phyloP scores from a whole-genome alignment of 202 grass and related monocot species.

The Brachypodium distachyon region DNA sequence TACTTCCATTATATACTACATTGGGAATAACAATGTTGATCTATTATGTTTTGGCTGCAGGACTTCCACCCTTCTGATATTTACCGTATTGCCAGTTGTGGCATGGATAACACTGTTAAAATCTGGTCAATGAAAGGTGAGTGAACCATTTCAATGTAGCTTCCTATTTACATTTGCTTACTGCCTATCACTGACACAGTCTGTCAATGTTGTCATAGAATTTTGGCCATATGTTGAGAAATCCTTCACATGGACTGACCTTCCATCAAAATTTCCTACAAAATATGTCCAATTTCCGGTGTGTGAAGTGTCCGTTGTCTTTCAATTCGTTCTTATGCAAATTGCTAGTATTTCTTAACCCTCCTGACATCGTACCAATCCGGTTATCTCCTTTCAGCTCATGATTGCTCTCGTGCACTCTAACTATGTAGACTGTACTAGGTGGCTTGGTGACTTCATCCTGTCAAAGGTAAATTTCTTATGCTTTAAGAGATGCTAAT shows the following conservation, averaged over 20 bases:
- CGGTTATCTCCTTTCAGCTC: conserved; percentile 36
- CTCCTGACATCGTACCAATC: not conserved
- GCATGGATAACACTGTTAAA: conserved; percentile 95
- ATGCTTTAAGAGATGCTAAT: not conserved
- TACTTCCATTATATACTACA: not conserved
- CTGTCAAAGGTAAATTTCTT: conserved; percentile 65
- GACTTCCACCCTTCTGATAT: conserved; percentile 98
- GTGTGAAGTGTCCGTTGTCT: conserved; percentile 6
- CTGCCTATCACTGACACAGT: conserved; percentile 10
- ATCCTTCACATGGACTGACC: conserved; percentile 94
- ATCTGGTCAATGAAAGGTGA: conserved; percentile 99
- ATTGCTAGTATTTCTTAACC: conserved; percentile 1
- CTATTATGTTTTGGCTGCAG: conserved; percentile 33
- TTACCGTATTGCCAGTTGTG: conserved; percentile 91
- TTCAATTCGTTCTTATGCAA: conserved; percentile 5
- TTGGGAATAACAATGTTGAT: not conserved
- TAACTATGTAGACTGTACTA: conserved; percentile 96
- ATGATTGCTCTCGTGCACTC: conserved; percentile 74
- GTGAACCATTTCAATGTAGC: not conserved
- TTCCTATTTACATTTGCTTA: conserved; percentile 13
- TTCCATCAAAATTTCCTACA: conserved; percentile 96
- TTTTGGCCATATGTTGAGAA: conserved; percentile 98
- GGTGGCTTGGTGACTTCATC: conserved; percentile 95
- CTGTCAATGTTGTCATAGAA: conserved; percentile 37
- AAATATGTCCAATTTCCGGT: conserved; percentile 98